phyloP scores from a whole-genome alignment of 78 protist species.

The Creolimax fragrantissima region DNA sequence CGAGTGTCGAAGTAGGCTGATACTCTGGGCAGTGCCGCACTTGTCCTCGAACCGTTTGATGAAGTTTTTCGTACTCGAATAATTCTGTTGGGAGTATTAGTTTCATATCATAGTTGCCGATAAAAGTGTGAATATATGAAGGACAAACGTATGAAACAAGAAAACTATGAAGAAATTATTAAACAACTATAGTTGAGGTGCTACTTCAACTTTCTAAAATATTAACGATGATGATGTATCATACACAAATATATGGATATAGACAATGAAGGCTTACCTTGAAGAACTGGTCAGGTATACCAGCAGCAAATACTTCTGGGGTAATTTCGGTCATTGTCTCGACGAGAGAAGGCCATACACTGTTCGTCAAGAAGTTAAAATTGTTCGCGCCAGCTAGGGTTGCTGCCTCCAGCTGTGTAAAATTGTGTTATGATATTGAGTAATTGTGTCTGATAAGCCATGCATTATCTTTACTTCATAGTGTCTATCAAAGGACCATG shows the following conservation, averaged over 20 bases:
- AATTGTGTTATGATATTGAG: no score
- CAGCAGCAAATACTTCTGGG: background rate
- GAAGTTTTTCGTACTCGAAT: background rate
- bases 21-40: background rate
- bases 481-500: no score
- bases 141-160: no score
- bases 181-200: no score
- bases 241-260: no score
- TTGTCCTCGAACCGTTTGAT: background rate
- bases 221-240: no score
- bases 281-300: background rate
- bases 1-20: background rate
- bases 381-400: background rate
- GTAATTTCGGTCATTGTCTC: background rate
- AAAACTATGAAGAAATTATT: no score
- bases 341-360: background rate
- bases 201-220: no score
- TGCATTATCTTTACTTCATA: no score
- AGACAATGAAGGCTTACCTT: background rate
- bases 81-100: background rate
- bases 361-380: background rate
- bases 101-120: no score
- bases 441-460: no score
- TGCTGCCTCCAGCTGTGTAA: background rate
- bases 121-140: no score